phyloP scores from a whole-genome alignment of 2,329 filamentous ascomycete species.

The Mycogone perniciosa region DNA sequence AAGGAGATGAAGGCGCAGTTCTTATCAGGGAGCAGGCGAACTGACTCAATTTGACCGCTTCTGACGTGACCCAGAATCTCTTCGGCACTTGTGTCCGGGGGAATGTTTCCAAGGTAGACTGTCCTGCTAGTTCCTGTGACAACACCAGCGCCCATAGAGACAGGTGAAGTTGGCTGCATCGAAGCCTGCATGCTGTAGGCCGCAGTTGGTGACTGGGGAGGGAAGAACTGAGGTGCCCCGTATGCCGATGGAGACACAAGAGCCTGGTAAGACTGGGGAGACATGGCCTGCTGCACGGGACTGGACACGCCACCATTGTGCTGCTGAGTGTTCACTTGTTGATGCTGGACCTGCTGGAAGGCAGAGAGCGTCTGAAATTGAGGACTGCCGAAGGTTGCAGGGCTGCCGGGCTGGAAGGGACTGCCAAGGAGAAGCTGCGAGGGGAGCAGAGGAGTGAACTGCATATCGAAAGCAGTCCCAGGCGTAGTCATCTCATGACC shows the following conservation, averaged over 20 bases:
- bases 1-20: conserved; percentile 99
- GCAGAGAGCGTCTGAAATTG: conserved; percentile 82
- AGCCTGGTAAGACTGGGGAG: conserved; percentile 75
- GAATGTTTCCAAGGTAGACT: conserved; percentile 96
- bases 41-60: conserved; percentile 98
- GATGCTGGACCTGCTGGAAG: conserved; percentile 58
- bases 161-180: conserved; percentile 63
- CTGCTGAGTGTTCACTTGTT: conserved; percentile 47
- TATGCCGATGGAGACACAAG: conserved; percentile 82
- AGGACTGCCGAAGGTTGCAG: conserved; percentile 79
- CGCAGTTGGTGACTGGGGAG: conserved; percentile 81
- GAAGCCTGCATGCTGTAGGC: conserved; percentile 56
- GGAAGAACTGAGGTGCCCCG: conserved; percentile 74
- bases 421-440: conserved; percentile 92
- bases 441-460: conserved; percentile 92
- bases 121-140: conserved; percentile 90
- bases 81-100: conserved; percentile 93
- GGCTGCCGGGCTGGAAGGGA: conserved; percentile 92
- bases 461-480: conserved; percentile 91
- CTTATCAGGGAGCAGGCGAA: conserved; percentile 93
- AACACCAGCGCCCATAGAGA: conserved; percentile 70
- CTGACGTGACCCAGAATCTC: conserved; percentile 94
- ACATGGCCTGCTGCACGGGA: conserved; percentile 70
- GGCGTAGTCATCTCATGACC: conserved; percentile 77
- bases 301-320: conserved; percentile 61